Conservation (phyloP, 495 filamentous ascomycete species). For the Xylaria longipes region DNA sequence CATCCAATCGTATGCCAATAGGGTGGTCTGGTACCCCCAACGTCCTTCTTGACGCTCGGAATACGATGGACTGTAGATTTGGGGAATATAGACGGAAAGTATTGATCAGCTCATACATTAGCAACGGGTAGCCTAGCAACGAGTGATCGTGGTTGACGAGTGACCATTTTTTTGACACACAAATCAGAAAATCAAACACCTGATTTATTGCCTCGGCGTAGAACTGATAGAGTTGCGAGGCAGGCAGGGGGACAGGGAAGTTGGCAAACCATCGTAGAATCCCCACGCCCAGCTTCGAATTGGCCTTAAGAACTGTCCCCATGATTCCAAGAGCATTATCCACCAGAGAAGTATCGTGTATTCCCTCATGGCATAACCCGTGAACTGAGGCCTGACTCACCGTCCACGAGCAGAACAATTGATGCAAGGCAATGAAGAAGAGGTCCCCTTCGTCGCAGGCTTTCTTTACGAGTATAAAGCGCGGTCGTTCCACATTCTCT, state of each 20-base stretch:
- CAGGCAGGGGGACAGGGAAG: slow-evolving; percentile 54
- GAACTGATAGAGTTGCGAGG: slow-evolving; percentile 31
- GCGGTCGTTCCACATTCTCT: slow-evolving; percentile 53
- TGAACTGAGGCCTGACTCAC: slow-evolving; percentile 24
- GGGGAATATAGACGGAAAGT: slow-evolving; percentile 60
- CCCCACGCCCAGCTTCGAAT: slow-evolving; percentile 40
- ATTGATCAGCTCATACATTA: slow-evolving; percentile 64
- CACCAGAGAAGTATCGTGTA: slow-evolving; percentile 27
- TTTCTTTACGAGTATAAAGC: slow-evolving; percentile 61
- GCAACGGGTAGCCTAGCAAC: slow-evolving; percentile 56
- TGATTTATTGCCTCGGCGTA: slow-evolving; percentile 29
- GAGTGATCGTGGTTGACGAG: slow-evolving; percentile 24
- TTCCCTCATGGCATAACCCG: slow-evolving; percentile 20
- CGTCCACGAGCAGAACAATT: slow-evolving; percentile 66
- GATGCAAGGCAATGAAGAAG: slow-evolving; percentile 72
- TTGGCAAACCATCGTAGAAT: slow-evolving; percentile 58
- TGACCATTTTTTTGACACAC: slow-evolving; percentile 40
- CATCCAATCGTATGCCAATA: slow-evolving; percentile 41
- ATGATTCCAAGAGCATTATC: slow-evolving; percentile 49
- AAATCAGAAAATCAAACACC: slow-evolving; percentile 45
- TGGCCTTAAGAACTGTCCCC: slow-evolving; percentile 47
- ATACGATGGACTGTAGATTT: slow-evolving; percentile 64
- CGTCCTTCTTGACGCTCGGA: slow-evolving; percentile 57
- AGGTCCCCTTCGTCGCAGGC: slow-evolving; percentile 62
- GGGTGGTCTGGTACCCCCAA: slow-evolving; percentile 39